A percentile compares a stretch with the other conserved stretches of the same genome.
phyloP scores from a whole-genome alignment of 75 land plant species.

The Cryptomeria japonica region DNA sequence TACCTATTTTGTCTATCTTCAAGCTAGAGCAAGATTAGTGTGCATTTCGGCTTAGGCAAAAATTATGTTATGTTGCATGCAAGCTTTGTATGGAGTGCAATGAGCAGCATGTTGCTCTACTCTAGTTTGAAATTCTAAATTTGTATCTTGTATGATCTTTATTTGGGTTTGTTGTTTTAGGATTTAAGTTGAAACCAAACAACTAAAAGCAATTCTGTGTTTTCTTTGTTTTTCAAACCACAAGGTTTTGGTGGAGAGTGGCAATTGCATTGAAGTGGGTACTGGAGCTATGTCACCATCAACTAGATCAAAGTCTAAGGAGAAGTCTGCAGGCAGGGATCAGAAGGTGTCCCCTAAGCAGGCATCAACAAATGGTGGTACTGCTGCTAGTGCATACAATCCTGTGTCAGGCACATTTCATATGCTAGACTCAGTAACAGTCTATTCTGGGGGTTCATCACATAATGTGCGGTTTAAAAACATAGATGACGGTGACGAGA shows the following conservation, averaged over 20 bases:
- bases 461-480: slow-evolving; percentile 47
- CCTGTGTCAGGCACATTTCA: slow-evolving; percentile 80
- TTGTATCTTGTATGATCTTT: not conserved
- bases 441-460: slow-evolving; percentile 24
- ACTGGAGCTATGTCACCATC: slow-evolving; percentile 65
- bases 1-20: not conserved
- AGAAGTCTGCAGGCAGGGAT: slow-evolving; percentile 43
- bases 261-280: not conserved
- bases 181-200: not conserved
- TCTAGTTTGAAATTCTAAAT: not conserved
- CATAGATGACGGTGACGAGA: slow-evolving; percentile 66
- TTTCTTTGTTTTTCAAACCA: slow-evolving; percentile 2
- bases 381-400: slow-evolving; percentile 65
- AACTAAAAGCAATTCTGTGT: not conserved
- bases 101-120: not conserved
- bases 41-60: not conserved
- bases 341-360: slow-evolving; percentile 45
- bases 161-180: not conserved
- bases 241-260: slow-evolving; percentile 4
- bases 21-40: not conserved
- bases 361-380: slow-evolving; percentile 25
- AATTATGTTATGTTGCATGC: not conserved
- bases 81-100: not conserved
- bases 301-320: slow-evolving; percentile 53
- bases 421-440: slow-evolving; percentile 39